Conservation (phyloP, 805 yeast species). For the Metschnikowia arizonensis region DNA sequence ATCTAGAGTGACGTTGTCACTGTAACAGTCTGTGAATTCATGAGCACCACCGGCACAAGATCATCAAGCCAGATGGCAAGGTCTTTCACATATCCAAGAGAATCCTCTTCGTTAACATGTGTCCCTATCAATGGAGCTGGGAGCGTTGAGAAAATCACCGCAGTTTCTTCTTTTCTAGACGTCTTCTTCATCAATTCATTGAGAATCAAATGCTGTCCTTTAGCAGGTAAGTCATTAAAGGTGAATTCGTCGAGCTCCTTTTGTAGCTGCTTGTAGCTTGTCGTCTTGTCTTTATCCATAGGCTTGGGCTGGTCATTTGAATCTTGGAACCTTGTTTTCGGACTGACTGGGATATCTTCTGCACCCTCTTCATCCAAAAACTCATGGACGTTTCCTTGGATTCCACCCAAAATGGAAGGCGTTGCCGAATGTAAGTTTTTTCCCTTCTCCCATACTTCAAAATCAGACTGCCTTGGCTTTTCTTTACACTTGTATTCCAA, state of each 20-base stretch:
- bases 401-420: slow-evolving; percentile 3
- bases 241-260: slow-evolving; percentile 40
- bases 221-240: slow-evolving; percentile 86
- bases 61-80: slow-evolving; percentile 77
- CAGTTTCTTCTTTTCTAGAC: slow-evolving; percentile 53
- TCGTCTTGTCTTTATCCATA: background rate
- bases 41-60: slow-evolving; percentile 75
- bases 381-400: slow-evolving; percentile 1
- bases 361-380: slow-evolving; percentile 1
- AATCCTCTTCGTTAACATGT: slow-evolving; percentile 61
- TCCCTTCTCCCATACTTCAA: background rate
- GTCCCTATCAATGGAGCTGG: slow-evolving; percentile 88
- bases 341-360: background rate
- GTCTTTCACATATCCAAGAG: slow-evolving; percentile 70
- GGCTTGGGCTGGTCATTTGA: slow-evolving; percentile 10
- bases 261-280: slow-evolving; percentile 33
- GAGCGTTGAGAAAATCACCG: slow-evolving; percentile 79
- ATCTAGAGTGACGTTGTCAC: slow-evolving; percentile 82
- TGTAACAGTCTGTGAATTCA: slow-evolving; percentile 92
- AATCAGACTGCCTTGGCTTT: background rate
- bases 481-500: slow-evolving; percentile 12
- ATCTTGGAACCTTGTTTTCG: background rate
- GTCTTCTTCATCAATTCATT: slow-evolving; percentile 75
- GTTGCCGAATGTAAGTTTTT: slow-evolving; percentile 3
- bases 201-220: slow-evolving; percentile 82